Conservation (phyloP, 1,139 yeast species). For the Yamadazyma diddensiae region DNA sequence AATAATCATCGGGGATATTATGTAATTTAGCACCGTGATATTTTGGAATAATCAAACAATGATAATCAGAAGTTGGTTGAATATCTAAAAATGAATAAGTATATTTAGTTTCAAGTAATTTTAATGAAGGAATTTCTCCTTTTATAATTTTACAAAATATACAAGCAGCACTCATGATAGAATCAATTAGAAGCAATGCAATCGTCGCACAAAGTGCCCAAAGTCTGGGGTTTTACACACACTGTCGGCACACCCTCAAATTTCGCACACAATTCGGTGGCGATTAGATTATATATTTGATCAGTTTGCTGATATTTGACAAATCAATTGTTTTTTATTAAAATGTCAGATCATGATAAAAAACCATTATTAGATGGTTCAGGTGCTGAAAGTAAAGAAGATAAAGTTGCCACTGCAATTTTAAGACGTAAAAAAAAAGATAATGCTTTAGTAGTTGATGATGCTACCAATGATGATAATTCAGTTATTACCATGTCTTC, state of each 20-base stretch:
- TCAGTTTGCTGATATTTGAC: not conserved
- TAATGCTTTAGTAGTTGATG: conserved; percentile 90
- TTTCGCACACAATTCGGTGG: conserved; percentile 8
- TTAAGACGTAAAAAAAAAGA: conserved; percentile 97
- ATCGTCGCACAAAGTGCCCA: no score
- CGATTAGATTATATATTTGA: conserved; percentile 6
- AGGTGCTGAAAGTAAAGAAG: conserved; percentile 53
- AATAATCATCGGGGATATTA: conserved; percentile 85
- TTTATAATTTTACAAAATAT: conserved; percentile 90
- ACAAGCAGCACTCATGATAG: conserved; percentile 35
- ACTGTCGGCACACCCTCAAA: not conserved
- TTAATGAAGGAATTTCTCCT: conserved; percentile 91
- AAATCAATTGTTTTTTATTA: not conserved
- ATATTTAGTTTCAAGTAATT: conserved; percentile 76
- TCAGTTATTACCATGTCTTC: conserved; percentile 94
- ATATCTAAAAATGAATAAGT: conserved; percentile 86
- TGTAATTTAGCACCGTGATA: conserved; percentile 90
- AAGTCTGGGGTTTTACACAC: no score
- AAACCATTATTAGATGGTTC: conserved; percentile 46
- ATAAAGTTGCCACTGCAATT: conserved; percentile 95
- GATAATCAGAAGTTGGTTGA: conserved; percentile 88
- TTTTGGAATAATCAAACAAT: conserved; percentile 85
- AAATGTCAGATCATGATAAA: conserved; percentile 23
- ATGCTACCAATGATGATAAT: conserved; percentile 95
- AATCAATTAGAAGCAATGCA: conserved; percentile 1